These are phyloP conservation scores for Nicotiana otophora DNA, from an alignment of 257 asterid species.

Conservation along the genomic window DNA sequence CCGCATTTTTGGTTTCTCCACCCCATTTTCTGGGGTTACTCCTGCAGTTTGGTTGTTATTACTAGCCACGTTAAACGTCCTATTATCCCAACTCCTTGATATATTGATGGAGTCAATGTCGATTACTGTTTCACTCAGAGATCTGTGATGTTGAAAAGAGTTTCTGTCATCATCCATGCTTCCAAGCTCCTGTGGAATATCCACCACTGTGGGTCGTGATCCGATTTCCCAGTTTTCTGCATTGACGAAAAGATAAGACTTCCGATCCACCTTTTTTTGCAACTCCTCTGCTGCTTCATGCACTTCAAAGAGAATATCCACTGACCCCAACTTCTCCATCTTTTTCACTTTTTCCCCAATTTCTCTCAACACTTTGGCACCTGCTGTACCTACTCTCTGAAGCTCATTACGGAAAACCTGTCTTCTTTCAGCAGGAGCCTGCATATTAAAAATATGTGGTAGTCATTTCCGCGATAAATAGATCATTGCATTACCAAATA, in stretches of 20 bases:
- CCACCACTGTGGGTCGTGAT: slow-evolving; percentile 19
- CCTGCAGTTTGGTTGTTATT: slow-evolving; percentile 5
- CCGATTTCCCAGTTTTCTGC: slow-evolving; percentile 65
- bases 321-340: slow-evolving; percentile 51
- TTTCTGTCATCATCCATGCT: slow-evolving; percentile 17
- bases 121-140: slow-evolving; percentile 39
- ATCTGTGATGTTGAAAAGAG: slow-evolving; percentile 22
- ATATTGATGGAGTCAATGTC: slow-evolving; percentile 23
- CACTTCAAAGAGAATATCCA: slow-evolving; percentile 31
- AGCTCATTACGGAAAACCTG: slow-evolving; percentile 57
- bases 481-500: neutral
- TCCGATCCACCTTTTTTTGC: slow-evolving; percentile 45
- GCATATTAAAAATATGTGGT: neutral
- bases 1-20: slow-evolving; percentile 22
- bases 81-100: slow-evolving; percentile 44
- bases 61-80: neutral
- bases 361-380: slow-evolving; percentile 49
- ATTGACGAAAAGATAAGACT: slow-evolving; percentile 61
- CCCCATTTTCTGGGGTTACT: neutral
- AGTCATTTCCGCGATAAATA: neutral
- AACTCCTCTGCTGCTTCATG: slow-evolving; percentile 45
- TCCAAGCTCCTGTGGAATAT: slow-evolving; percentile 26
- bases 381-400: slow-evolving; percentile 49
- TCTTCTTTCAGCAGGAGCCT: slow-evolving; percentile 75
- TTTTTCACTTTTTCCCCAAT: slow-evolving; percentile 53